These are phyloP conservation scores for Ambispora gerdemannii DNA, from an alignment of 192 early-diverging fungal species.

Conservation along the genomic window DNA sequence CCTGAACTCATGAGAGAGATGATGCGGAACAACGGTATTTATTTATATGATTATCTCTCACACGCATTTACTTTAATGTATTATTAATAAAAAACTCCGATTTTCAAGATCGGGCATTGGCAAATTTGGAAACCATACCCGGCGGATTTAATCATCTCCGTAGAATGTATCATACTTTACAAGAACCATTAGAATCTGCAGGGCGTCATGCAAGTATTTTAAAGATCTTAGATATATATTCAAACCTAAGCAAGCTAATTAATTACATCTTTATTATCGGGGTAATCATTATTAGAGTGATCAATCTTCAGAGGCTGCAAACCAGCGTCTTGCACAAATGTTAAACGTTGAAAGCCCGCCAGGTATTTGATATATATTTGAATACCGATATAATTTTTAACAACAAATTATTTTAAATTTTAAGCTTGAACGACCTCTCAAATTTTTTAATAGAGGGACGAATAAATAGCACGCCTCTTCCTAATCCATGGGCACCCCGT, in stretches of 20 bases:
- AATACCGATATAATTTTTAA: not conserved
- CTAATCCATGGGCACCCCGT: constrained; percentile 56
- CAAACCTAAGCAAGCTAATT: too few species aligned
- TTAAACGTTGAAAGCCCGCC: constrained; percentile 53
- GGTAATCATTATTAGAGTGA: constrained; percentile 44
- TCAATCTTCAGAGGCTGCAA: constrained; percentile 35
- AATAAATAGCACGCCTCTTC: constrained; percentile 52
- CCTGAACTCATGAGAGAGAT: constrained; percentile 61
- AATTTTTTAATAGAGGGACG: constrained; percentile 39
- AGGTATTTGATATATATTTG: constrained; percentile 25
- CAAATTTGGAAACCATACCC: constrained; percentile 62
- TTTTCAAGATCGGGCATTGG: constrained; percentile 58
- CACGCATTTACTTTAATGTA: not conserved
- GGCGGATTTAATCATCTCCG: constrained; percentile 65
- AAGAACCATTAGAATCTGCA: constrained; percentile 58
- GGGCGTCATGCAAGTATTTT: constrained; percentile 30
- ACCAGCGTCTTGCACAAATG: constrained; percentile 49
- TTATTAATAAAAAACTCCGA: not conserved
- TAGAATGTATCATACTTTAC: constrained; percentile 54
- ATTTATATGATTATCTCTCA: not conserved
- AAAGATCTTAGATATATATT: too few species aligned
- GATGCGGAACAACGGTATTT: constrained; percentile 53
- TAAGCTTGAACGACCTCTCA: too few species aligned
- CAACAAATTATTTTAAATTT: constrained; percentile 4
- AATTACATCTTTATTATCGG: too few species aligned